These are phyloP conservation scores for Colletotrichum abscissum DNA, from an alignment of 2,329 filamentous ascomycete species.

Conservation along the genomic window DNA sequence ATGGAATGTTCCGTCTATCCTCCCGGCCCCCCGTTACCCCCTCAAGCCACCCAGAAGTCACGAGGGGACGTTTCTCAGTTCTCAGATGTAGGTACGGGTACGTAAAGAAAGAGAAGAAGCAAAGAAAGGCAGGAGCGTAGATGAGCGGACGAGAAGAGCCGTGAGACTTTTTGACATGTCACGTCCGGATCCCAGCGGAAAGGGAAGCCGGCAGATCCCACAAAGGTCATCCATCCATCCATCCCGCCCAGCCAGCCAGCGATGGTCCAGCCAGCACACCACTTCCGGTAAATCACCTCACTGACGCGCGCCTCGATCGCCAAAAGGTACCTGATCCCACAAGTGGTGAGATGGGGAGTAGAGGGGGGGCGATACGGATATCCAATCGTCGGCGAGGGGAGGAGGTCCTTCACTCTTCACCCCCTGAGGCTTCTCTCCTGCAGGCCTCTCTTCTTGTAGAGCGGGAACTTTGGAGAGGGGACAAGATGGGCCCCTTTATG, in stretches of 20 bases:
- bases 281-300: neutral
- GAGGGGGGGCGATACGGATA: neutral
- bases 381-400: neutral
- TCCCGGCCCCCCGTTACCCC: neutral
- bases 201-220: conserved; percentile 7
- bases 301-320: neutral
- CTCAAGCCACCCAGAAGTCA: neutral
- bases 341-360: neutral
- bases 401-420: neutral
- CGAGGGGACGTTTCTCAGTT: neutral
- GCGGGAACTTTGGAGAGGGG: neutral
- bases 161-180: conserved; percentile 5
- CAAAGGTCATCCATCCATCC: neutral
- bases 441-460: neutral
- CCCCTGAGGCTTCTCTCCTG: neutral
- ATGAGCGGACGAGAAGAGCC: neutral
- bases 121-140: neutral
- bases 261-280: neutral
- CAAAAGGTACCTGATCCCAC: neutral
- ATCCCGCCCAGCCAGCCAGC: neutral
- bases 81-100: neutral
- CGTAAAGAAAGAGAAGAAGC: neutral
- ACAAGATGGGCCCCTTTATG: neutral
- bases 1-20: neutral
- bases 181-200: neutral